phyloP scores from a whole-genome alignment of 2,329 filamentous ascomycete species.

The Exophiala viscosa region DNA sequence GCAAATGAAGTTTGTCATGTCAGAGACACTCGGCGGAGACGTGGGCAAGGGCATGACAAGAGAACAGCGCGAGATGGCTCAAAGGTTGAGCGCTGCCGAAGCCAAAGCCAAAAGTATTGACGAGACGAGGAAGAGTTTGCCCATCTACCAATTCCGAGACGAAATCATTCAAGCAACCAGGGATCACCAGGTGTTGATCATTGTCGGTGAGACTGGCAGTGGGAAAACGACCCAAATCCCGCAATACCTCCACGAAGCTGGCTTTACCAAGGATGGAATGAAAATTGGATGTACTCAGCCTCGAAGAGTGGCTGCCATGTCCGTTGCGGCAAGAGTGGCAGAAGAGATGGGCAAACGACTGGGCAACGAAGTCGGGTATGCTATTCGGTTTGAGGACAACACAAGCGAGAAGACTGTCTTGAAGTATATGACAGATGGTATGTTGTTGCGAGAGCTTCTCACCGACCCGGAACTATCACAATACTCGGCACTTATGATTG shows the following conservation, averaged over 20 bases:
- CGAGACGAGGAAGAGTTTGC: conserved; percentile 83
- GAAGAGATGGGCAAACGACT: conserved; percentile 89
- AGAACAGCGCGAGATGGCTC: conserved; percentile 73
- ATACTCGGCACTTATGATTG: conserved; percentile 90
- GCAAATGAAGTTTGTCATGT: conserved; percentile 78
- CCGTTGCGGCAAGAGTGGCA: conserved; percentile 89
- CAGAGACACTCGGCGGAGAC: conserved; percentile 68
- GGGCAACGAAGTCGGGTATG: conserved; percentile 89
- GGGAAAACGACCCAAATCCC: conserved; percentile 95
- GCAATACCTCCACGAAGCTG: conserved; percentile 88
- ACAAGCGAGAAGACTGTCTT: conserved; percentile 87
- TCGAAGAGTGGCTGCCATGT: conserved; percentile 93
- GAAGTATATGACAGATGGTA: conserved; percentile 97
- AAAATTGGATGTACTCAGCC: conserved; percentile 94
- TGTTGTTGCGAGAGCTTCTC: conserved; percentile 85
- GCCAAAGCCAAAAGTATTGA: conserved; percentile 84
- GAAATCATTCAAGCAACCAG: conserved; percentile 82
- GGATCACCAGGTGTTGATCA: conserved; percentile 80
- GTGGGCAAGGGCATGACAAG: conserved; percentile 63
- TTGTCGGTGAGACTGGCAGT: conserved; percentile 90
- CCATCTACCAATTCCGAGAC: conserved; percentile 83
- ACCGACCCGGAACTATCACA: conserved; percentile 78
- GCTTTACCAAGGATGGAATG: conserved; percentile 76
- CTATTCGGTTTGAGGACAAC: conserved; percentile 89
- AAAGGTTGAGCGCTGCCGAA: conserved; percentile 83